phyloP scores from a whole-genome alignment of 192 early-diverging fungal species.

The Haplosporangium gracile region DNA sequence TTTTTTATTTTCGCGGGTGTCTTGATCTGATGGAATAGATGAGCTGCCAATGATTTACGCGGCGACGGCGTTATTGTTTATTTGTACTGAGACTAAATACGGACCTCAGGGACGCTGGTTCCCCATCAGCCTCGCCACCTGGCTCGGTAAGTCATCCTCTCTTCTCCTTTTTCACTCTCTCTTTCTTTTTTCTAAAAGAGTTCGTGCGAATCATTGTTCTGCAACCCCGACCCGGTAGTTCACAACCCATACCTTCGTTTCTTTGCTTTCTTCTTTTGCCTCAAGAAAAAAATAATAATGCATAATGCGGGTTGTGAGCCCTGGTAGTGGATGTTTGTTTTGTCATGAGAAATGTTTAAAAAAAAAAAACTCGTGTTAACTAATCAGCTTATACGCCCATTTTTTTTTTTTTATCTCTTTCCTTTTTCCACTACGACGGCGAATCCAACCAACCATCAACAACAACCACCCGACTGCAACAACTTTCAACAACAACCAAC shows the following conservation, averaged over 20 bases:
- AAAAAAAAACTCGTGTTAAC: background rate
- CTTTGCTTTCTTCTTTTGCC: background rate
- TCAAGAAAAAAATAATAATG: background rate
- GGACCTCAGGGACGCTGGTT: slow-evolving; percentile 60
- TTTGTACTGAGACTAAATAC: slow-evolving; percentile 56
- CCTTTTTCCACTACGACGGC: background rate
- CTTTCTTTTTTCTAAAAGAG: background rate
- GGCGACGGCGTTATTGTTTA: slow-evolving; percentile 53
- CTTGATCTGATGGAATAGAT: slow-evolving; percentile 16
- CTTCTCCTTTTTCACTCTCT: background rate
- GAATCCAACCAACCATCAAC: background rate
- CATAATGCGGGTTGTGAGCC: slow-evolving; percentile 1
- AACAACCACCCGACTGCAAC: background rate
- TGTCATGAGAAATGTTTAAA: background rate
- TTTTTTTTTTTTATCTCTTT: background rate
- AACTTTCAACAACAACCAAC: background rate
- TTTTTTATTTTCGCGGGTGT: background rate
- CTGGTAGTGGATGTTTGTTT: background rate
- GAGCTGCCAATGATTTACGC: slow-evolving; percentile 59
- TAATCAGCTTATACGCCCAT: background rate
- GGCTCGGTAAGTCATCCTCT: slow-evolving; percentile 38
- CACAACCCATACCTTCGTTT: background rate
- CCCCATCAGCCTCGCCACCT: slow-evolving; percentile 62
- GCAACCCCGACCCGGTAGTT: background rate
- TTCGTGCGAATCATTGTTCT: no score